Percentiles rank a stretch among this genome's conserved stretches.
Conservation (phyloP, 164 flowering plant genomes). For the Annona squamosa region DNA sequence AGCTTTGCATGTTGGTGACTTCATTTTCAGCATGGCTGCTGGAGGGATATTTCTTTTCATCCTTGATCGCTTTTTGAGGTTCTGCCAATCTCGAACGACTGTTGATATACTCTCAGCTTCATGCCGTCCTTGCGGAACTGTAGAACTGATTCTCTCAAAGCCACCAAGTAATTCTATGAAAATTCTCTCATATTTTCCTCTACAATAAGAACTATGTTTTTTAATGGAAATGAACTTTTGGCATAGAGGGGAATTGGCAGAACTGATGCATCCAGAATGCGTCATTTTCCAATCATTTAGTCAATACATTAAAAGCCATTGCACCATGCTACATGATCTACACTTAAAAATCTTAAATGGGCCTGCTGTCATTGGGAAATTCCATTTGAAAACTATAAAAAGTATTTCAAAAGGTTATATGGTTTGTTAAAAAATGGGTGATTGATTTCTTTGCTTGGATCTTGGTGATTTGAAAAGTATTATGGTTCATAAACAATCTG, state of each 20-base stretch:
- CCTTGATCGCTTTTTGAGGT: constrained; percentile 83
- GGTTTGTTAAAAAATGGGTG: neutral
- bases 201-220: neutral
- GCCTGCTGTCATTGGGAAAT: neutral
- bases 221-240: neutral
- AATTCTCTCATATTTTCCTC: constrained; percentile 1
- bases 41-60: constrained; percentile 77
- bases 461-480: neutral
- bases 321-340: neutral
- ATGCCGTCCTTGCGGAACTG: constrained; percentile 70
- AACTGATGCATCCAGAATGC: neutral
- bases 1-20: constrained; percentile 85
- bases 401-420: no score
- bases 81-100: constrained; percentile 67
- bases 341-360: neutral
- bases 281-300: neutral
- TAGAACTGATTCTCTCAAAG: constrained; percentile 70
- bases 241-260: neutral
- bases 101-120: constrained; percentile 61
- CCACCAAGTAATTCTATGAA: constrained; percentile 49
- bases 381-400: no score
- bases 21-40: constrained; percentile 54
- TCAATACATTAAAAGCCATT: neutral
- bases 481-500: neutral
- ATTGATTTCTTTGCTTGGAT: neutral